Percentiles rank a stretch among this genome's conserved stretches.
Conservation (phyloP, 179 eudicot genomes). For the Actinidia chinensis region DNA sequence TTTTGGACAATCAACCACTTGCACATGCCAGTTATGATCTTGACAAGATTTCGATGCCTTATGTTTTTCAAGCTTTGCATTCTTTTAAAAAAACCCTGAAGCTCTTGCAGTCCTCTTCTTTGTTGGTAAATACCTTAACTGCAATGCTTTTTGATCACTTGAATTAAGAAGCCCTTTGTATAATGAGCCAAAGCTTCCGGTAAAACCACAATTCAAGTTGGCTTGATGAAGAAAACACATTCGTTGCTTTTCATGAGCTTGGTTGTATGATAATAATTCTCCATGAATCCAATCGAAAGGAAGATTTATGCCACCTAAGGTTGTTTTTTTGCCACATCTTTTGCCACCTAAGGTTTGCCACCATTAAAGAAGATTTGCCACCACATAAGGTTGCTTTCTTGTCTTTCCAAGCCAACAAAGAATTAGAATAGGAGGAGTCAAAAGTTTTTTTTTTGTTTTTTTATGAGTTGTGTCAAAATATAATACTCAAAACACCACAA, state of each 20-base stretch:
- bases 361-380: too few relatives aligned
- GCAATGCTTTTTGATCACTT: background rate
- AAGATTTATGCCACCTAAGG: too few relatives aligned
- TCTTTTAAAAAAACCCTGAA: background rate
- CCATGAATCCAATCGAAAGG: too few relatives aligned
- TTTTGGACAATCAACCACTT: background rate
- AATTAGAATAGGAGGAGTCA: background rate
- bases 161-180: slow-evolving; percentile 4
- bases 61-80: slow-evolving; percentile 8
- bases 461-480: too few relatives aligned
- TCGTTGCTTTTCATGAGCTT: slow-evolving; percentile 4
- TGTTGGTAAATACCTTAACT: slow-evolving; percentile 9
- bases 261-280: too few relatives aligned
- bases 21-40: slow-evolving; percentile 10
- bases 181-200: background rate
- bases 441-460: too few relatives aligned
- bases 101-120: slow-evolving; percentile 7
- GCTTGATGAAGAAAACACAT: slow-evolving; percentile 1
- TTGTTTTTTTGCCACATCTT: too few relatives aligned
- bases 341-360: too few relatives aligned
- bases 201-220: slow-evolving; percentile 13
- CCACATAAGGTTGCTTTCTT: background rate
- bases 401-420: slow-evolving; percentile 8
- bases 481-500: background rate
- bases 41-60: slow-evolving; percentile 7